Conservation (phyloP, 2,329 filamentous ascomycete genomes). For the Phaeophleospora eucalypticola region DNA sequence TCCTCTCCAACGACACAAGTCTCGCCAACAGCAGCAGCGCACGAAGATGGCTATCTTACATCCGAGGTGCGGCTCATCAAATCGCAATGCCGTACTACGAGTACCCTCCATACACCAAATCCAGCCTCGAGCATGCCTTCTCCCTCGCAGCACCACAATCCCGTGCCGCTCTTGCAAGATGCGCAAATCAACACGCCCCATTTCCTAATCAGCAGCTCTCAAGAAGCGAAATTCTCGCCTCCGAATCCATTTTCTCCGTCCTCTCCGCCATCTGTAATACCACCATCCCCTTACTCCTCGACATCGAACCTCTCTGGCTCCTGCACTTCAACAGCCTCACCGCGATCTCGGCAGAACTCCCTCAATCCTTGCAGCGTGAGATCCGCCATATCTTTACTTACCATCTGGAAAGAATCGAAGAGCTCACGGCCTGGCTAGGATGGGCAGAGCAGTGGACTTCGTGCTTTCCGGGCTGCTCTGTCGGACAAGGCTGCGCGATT, state of each 20-base stretch:
- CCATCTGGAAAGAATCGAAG: constrained; percentile 38
- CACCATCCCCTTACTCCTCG: constrained; percentile 42
- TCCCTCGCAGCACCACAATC: constrained; percentile 33
- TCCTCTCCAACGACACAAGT: constrained; percentile 19
- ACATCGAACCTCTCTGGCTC: constrained; percentile 41
- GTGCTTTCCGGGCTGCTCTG: constrained; percentile 41
- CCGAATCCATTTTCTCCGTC: constrained; percentile 41
- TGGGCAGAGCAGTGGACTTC: constrained; percentile 47
- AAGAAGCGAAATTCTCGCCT: constrained; percentile 37
- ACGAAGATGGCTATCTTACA: constrained; percentile 1
- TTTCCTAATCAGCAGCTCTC: constrained; percentile 28
- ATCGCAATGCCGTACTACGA: constrained; percentile 45
- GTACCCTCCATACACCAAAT: constrained; percentile 36
- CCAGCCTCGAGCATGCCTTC: constrained; percentile 29
- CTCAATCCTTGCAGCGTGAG: not conserved
- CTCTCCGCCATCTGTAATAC: constrained; percentile 41
- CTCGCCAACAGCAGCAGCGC: constrained; percentile 14
- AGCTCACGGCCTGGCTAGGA: constrained; percentile 49
- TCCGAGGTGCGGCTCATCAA: constrained; percentile 40
- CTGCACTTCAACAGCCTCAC: constrained; percentile 24
- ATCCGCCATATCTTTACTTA: constrained; percentile 4
- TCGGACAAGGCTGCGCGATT: constrained; percentile 47
- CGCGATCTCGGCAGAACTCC: not conserved
- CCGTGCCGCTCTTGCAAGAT: constrained; percentile 39
- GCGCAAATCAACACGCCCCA: constrained; percentile 40